Percentiles rank a stretch among this genome's conserved stretches.
These are phyloP conservation scores for Gaertneriomyces semiglobifer DNA, from an alignment of 192 early-diverging fungal species.

Conservation along the genomic window DNA sequence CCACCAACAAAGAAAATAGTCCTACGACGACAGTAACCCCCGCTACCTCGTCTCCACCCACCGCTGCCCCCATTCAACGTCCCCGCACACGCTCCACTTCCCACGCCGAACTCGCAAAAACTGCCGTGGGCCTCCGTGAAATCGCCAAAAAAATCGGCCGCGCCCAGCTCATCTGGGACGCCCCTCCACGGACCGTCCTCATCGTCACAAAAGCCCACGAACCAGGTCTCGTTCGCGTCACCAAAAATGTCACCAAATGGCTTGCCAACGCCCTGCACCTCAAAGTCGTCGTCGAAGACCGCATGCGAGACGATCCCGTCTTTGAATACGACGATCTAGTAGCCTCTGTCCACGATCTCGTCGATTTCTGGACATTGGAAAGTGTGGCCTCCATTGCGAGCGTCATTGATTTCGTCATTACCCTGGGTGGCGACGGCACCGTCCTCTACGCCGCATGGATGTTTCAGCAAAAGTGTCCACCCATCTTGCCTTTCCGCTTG, in stretches of 20 bases:
- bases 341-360: neutral
- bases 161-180: constrained; percentile 48
- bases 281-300: constrained; percentile 41
- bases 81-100: constrained; percentile 24
- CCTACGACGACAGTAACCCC: neutral
- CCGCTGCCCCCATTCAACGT: constrained; percentile 1
- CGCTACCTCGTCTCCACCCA: neutral
- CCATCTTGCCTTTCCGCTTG: constrained; percentile 85
- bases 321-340: constrained; percentile 8
- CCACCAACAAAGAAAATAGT: neutral
- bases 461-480: constrained; percentile 71
- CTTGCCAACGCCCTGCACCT: constrained; percentile 32
- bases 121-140: constrained; percentile 47
- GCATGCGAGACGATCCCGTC: constrained; percentile 28
- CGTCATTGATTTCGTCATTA: constrained; percentile 79
- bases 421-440: constrained; percentile 96
- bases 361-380: neutral
- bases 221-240: constrained; percentile 32
- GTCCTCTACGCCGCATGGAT: constrained; percentile 93
- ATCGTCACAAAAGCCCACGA: constrained; percentile 50
- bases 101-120: constrained; percentile 45
- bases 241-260: constrained; percentile 40
- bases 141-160: constrained; percentile 53
- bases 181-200: constrained; percentile 39
- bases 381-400: too few relatives aligned